phyloP scores from a whole-genome alignment of 257 asterid genomes.

The Salvia hispanica region DNA sequence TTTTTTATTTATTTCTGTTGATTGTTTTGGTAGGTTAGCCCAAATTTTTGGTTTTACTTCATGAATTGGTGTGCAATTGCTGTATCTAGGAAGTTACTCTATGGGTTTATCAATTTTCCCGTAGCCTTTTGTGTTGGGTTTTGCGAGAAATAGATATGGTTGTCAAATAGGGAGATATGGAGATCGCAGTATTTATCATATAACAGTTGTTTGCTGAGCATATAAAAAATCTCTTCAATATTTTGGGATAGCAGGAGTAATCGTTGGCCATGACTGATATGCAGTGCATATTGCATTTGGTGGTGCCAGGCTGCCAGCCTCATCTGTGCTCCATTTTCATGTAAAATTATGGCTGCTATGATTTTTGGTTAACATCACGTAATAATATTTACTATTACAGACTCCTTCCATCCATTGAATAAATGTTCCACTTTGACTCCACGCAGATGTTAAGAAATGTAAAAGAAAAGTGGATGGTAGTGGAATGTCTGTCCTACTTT shows the following conservation, averaged over 20 bases:
- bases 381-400: not conserved
- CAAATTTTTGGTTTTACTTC: not conserved
- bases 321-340: not conserved
- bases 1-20: not conserved
- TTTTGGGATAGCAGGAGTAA: constrained; percentile 7
- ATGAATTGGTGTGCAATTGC: not conserved
- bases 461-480: no score
- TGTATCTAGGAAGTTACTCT: not conserved
- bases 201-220: not conserved
- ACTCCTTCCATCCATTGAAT: not conserved
- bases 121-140: not conserved
- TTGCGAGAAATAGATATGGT: not conserved
- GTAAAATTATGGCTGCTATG: not conserved
- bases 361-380: not conserved
- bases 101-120: not conserved
- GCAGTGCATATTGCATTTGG: not conserved
- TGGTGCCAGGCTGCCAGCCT: constrained; percentile 1
- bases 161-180: not conserved
- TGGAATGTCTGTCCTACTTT: no score
- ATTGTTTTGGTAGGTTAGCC: not conserved
- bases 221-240: not conserved
- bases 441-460: no score
- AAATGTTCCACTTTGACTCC: no score
- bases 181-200: not conserved
- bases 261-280: not conserved